Conservation (phyloP, 148 eudicot species). For the Polygonum aviculare region DNA sequence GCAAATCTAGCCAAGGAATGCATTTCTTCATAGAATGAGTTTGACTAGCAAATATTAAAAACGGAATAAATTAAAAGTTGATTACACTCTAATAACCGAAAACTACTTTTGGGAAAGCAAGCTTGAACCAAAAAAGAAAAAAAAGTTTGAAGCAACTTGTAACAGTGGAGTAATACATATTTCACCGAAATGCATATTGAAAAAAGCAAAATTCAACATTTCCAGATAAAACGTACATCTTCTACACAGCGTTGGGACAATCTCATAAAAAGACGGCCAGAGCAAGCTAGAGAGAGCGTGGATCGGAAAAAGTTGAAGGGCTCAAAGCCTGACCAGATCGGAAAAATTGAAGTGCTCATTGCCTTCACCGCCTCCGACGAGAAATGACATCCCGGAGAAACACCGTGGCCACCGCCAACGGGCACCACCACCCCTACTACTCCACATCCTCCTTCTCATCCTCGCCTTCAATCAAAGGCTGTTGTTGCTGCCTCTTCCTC, state of each 20-base stretch:
- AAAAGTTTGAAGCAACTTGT: too few species aligned
- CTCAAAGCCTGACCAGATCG: not conserved
- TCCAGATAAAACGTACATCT: too few species aligned
- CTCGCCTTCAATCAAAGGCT: conserved; percentile 73
- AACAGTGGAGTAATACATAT: too few species aligned
- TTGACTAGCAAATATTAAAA: too few species aligned
- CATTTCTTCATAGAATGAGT: too few species aligned
- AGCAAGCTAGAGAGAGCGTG: not conserved
- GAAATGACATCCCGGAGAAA: not conserved
- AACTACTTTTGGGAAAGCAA: too few species aligned
- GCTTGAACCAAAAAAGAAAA: too few species aligned
- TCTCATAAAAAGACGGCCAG: not conserved
- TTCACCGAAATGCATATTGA: too few species aligned
- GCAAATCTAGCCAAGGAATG: too few species aligned
- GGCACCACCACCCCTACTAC: conserved; percentile 20
- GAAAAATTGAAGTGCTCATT: not conserved
- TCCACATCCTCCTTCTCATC: conserved; percentile 39
- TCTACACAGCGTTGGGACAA: not conserved
- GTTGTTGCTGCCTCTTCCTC: conserved; percentile 91
- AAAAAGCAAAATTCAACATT: too few species aligned
- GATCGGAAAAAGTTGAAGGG: conserved; percentile 8
- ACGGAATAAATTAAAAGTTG: too few species aligned
- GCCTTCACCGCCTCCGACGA: not conserved
- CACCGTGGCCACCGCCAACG: not conserved
- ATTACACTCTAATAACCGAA: too few species aligned